A percentile compares a stretch with the other conserved stretches of the same genome.
These are phyloP conservation scores for Phlyctochytrium arcticum DNA, from an alignment of 192 early-diverging fungal genomes.

Conservation along the genomic window DNA sequence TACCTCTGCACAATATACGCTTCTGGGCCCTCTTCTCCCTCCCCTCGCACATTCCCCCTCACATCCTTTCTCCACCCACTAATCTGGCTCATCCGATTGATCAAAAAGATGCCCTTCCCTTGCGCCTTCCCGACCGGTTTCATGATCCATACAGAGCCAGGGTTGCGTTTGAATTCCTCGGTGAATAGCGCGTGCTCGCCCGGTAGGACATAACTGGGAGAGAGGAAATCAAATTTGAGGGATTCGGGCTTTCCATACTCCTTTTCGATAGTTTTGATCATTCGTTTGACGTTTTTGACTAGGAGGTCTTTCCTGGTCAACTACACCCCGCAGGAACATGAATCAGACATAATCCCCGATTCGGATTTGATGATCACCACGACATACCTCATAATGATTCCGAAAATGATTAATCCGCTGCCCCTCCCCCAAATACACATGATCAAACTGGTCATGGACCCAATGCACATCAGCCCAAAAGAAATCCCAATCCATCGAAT, in stretches of 20 bases:
- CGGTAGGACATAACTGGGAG: slow-evolving; percentile 54
- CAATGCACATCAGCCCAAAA: slow-evolving; percentile 66
- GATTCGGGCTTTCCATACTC: slow-evolving; percentile 55
- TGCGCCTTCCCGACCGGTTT: slow-evolving; percentile 66
- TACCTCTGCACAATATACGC: slow-evolving; percentile 64
- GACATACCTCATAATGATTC: slow-evolving; percentile 60
- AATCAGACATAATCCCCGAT: background rate
- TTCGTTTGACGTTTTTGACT: slow-evolving; percentile 64
- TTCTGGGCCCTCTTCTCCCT: slow-evolving; percentile 44
- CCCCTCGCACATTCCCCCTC: slow-evolving; percentile 15
- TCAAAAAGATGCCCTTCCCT: slow-evolving; percentile 65
- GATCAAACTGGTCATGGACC: slow-evolving; percentile 64
- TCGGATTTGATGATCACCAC: background rate
- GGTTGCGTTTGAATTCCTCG: slow-evolving; percentile 63
- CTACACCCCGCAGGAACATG: slow-evolving; percentile 14
- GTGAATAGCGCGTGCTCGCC: slow-evolving; percentile 62
- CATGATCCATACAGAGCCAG: slow-evolving; percentile 64
- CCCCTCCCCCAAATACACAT: slow-evolving; percentile 55
- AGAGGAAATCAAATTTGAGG: slow-evolving; percentile 56
- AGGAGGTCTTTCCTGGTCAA: slow-evolving; percentile 62
- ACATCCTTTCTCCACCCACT: slow-evolving; percentile 55
- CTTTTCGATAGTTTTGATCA: slow-evolving; percentile 62
- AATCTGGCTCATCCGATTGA: slow-evolving; percentile 61
- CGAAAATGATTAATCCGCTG: slow-evolving; percentile 63
- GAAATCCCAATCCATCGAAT: slow-evolving; percentile 54